phyloP scores from a whole-genome alignment of 1,284 basidiomycete genomes.

The Tilletia horrida region DNA sequence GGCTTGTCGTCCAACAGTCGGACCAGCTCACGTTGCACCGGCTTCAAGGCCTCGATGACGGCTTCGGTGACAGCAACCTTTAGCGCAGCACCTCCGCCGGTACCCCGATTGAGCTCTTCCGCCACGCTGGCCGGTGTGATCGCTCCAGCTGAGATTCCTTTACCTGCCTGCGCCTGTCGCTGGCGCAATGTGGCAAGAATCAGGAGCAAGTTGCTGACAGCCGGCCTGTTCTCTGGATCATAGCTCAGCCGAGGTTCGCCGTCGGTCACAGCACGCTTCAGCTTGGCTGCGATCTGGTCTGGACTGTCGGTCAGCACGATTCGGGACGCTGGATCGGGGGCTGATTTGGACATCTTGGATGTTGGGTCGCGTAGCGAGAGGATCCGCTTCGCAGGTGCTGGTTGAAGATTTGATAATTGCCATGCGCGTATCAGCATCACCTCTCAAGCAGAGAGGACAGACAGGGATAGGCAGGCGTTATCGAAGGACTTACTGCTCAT shows the following conservation, averaged over 20 bases:
- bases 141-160: constrained; percentile 18
- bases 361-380: constrained; percentile 79
- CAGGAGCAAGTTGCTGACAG: constrained; percentile 74
- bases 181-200: constrained; percentile 65
- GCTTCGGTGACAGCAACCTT: constrained; percentile 73
- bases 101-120: constrained; percentile 57
- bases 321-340: constrained; percentile 73
- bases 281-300: constrained; percentile 66
- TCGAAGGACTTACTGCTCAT: constrained; percentile 72
- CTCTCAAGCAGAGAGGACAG: too few relatives aligned
- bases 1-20: constrained; percentile 64
- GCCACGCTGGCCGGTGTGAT: constrained; percentile 60
- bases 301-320: constrained; percentile 78
- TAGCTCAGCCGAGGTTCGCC: constrained; percentile 67
- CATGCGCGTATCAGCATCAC: neutral
- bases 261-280: constrained; percentile 81
- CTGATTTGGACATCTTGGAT: constrained; percentile 93
- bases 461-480: too few relatives aligned
- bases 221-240: constrained; percentile 73
- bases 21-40: constrained; percentile 70
- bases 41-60: constrained; percentile 67
- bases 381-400: constrained; percentile 67
- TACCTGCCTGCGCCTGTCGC: constrained; percentile 54
- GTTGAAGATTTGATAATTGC: neutral
- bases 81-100: constrained; percentile 66